Conservation (phyloP, 1,284 basidiomycete genomes). For the Phylloporus gajari region DNA sequence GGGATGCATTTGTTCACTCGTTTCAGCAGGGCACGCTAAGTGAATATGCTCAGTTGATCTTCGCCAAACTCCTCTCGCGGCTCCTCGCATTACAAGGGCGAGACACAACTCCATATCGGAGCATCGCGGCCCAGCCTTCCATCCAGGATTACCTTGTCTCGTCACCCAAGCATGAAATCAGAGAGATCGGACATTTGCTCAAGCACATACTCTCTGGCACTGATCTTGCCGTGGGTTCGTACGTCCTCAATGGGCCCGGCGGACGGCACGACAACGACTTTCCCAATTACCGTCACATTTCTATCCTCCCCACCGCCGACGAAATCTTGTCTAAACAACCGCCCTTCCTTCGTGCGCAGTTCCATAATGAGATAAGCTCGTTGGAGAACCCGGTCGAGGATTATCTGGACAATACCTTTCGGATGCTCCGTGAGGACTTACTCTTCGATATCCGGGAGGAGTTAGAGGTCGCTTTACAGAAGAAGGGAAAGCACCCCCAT, state of each 20-base stretch:
- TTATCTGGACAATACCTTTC: not conserved
- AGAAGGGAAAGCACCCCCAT: not conserved
- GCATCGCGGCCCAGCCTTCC: constrained; percentile 32
- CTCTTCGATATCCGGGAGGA: not conserved
- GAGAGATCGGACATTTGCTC: constrained; percentile 10
- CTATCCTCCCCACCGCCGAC: not conserved
- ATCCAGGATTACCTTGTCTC: constrained; percentile 4
- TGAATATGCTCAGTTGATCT: constrained; percentile 49
- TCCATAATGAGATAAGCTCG: not conserved
- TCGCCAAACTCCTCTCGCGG: constrained; percentile 64
- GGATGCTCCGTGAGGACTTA: not conserved
- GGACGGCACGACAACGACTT: not conserved
- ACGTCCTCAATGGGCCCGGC: not conserved
- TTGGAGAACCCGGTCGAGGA: not conserved
- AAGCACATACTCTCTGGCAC: not conserved
- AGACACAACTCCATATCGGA: constrained; percentile 23
- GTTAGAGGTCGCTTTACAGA: not conserved
- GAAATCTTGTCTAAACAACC: not conserved
- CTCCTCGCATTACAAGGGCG: constrained; percentile 46
- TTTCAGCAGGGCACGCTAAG: constrained; percentile 51
- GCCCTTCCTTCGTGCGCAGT: not conserved
- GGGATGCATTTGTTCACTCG: constrained; percentile 51
- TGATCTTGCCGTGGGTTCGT: not conserved
- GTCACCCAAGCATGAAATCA: constrained; percentile 3
- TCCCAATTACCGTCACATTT: not conserved